Evolutionary conservation across 306 rosid genomes (phyloP), one percentile per base, ranked within the genome.

Genomic region (Fagus crenata): DNA sequence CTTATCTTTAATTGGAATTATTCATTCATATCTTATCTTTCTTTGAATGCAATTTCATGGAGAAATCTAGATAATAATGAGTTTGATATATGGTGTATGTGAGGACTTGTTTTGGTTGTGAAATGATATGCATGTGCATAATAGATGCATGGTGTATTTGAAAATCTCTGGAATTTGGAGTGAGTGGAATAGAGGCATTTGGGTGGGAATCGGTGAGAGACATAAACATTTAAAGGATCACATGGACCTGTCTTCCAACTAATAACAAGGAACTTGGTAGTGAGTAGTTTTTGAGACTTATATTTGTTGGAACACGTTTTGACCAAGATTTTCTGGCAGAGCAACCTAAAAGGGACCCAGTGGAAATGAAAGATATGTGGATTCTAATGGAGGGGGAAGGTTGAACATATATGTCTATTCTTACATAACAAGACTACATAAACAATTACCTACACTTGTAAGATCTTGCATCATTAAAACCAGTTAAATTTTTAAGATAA

Each of bases 191-290:
- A 54, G 46, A 53, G 35, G 49, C 33, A 14, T 53, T 28, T 4
- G n/a, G 49, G 42, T 54, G 15, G 65, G 42, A 14, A 54, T 69
- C 43, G 35, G 37, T 0, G 17, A 8, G 51, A 18, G 36, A 53
- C 63, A 53, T 53, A 11, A 69, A 51, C 35, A 33, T 53, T 51
- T 53, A 33, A 72, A 72, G 76, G 49, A 54, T 72, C 76, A 72
- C 65, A n/a, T 72, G 65, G 35, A 32, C 60, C 11, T 72, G 65
- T 37, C 76, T 54, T 53, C 9, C 17, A 15, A 54, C 32, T 65
- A 4, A 17, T 54, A 11, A 13, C 37, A n/a, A 51, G 53, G 46
- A 53, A 8, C 9, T 37, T 72, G 76, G 51, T 9, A 53, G 67
- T 37, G 53, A 54, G 51, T 9, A 53, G 76, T 37, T 37, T 36